phyloP scores from a whole-genome alignment of 108 stramenopile species.

The Cylindrotheca fusiformis region DNA sequence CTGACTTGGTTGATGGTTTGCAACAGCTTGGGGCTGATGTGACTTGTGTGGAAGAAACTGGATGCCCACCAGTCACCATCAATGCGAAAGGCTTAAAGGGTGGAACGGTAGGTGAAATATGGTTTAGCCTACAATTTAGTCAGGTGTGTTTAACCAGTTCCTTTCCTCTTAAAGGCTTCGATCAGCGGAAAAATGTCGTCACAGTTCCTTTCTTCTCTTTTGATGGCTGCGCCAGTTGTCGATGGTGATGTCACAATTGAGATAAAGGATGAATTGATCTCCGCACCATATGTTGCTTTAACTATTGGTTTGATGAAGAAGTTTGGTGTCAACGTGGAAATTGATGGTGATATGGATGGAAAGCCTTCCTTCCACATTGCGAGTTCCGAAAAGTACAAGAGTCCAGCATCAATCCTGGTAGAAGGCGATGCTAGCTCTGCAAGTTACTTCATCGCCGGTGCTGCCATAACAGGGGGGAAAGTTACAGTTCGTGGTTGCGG shows the following conservation, averaged over 20 bases:
- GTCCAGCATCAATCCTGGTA: slow-evolving; percentile 76
- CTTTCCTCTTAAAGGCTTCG: slow-evolving; percentile 30
- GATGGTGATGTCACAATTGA: slow-evolving; percentile 78
- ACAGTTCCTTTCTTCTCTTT: slow-evolving; percentile 92
- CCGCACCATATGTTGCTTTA: slow-evolving; percentile 93
- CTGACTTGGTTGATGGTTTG: slow-evolving; percentile 91
- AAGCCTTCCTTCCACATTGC: slow-evolving; percentile 72
- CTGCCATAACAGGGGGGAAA: slow-evolving; percentile 94
- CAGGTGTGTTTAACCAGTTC: neutral
- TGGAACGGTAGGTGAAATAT: slow-evolving; percentile 39
- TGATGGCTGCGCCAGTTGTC: slow-evolving; percentile 91
- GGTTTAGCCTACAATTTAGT: neutral
- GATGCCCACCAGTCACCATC: slow-evolving; percentile 93
- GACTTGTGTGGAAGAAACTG: slow-evolving; percentile 79
- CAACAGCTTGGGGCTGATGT: slow-evolving; percentile 94
- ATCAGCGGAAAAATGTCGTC: slow-evolving; percentile 98
- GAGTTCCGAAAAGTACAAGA: slow-evolving; percentile 61
- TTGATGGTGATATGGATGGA: slow-evolving; percentile 71
- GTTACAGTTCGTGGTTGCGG: slow-evolving; percentile 93
- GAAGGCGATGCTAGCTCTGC: slow-evolving; percentile 98
- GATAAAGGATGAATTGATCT: slow-evolving; percentile 94
- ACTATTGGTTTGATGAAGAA: slow-evolving; percentile 97
- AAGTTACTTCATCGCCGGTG: slow-evolving; percentile 96
- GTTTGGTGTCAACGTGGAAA: slow-evolving; percentile 80
- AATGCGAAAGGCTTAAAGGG: slow-evolving; percentile 63